Conservation (phyloP, 805 yeast genomes). For the Yarrowia sp. region DNA sequence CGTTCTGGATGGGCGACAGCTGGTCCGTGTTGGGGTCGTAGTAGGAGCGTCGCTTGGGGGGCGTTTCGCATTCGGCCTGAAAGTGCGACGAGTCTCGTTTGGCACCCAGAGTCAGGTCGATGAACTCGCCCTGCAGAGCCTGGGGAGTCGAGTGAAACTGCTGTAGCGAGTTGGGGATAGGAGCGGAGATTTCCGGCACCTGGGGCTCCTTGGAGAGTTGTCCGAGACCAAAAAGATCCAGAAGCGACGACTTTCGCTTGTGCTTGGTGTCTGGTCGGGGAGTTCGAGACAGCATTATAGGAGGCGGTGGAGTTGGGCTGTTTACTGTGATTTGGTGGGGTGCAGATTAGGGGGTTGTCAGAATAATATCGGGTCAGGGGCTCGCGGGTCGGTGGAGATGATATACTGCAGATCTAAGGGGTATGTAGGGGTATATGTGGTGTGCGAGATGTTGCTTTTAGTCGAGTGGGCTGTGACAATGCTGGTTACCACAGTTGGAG, state of each 20-base stretch:
- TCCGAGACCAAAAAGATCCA: slow-evolving; percentile 23
- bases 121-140: slow-evolving; percentile 9
- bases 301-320: not conserved
- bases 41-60: slow-evolving; percentile 31
- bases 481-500: not conserved
- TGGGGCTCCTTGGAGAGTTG: slow-evolving; percentile 3
- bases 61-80: slow-evolving; percentile 12
- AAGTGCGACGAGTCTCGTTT: slow-evolving; percentile 32
- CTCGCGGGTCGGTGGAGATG: not conserved
- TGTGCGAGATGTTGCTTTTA: slow-evolving; percentile 5
- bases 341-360: not conserved
- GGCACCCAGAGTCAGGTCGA: slow-evolving; percentile 24
- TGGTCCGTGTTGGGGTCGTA: slow-evolving; percentile 32
- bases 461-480: slow-evolving; percentile 23
- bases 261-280: slow-evolving; percentile 26
- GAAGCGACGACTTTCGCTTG: slow-evolving; percentile 32
- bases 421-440: slow-evolving; percentile 10
- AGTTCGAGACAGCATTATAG: slow-evolving; percentile 20
- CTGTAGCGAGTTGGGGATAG: slow-evolving; percentile 24
- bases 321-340: slow-evolving; percentile 14
- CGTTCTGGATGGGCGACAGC: slow-evolving; percentile 32
- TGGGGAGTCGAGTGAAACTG: slow-evolving; percentile 10
- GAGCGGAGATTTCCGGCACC: slow-evolving; percentile 24
- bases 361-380: slow-evolving; percentile 12
- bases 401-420: slow-evolving; percentile 13